Conservation (phyloP, 2,329 filamentous ascomycete species). For the Alternaria sp. region DNA sequence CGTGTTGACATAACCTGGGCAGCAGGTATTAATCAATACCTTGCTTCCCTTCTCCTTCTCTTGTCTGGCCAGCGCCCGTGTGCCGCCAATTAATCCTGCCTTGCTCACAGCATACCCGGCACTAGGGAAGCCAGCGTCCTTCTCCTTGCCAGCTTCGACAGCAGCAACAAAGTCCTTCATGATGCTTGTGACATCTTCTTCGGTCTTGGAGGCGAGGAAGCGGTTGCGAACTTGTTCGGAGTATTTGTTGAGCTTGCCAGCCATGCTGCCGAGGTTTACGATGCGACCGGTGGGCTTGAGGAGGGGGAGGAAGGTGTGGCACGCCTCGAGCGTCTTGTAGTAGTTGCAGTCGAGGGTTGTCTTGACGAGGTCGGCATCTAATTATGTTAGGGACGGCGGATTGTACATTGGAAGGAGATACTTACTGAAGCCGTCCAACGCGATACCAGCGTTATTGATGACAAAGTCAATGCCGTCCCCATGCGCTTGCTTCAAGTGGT, state of each 20-base stretch:
- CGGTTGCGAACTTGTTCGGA: slow-evolving; percentile 50
- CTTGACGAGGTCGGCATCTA: slow-evolving; percentile 56
- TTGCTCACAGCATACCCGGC: slow-evolving; percentile 59
- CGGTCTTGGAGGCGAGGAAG: slow-evolving; percentile 51
- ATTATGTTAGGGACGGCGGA: not conserved
- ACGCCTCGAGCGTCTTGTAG: slow-evolving; percentile 57
- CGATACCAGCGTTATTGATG: slow-evolving; percentile 62
- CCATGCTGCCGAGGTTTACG: slow-evolving; percentile 58
- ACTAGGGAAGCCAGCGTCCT: slow-evolving; percentile 57
- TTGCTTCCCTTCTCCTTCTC: slow-evolving; percentile 42
- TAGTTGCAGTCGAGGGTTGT: slow-evolving; percentile 60
- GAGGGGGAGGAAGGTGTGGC: slow-evolving; percentile 54
- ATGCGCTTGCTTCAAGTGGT: slow-evolving; percentile 53
- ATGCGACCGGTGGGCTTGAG: slow-evolving; percentile 53
- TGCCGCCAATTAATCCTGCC: slow-evolving; percentile 53
- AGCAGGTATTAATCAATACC: slow-evolving; percentile 50
- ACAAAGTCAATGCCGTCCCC: slow-evolving; percentile 59
- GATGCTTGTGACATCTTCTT: slow-evolving; percentile 54
- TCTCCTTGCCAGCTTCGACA: slow-evolving; percentile 55
- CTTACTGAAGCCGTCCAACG: slow-evolving; percentile 54
- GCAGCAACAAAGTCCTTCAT: slow-evolving; percentile 59
- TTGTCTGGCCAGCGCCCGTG: slow-evolving; percentile 46
- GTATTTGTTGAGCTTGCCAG: slow-evolving; percentile 57
- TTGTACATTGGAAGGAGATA: not conserved
- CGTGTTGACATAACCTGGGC: slow-evolving; percentile 55